Base-by-base conservation (phyloP, 768 basidiomycete genomes). In the Floccularia luteovirens region DNA sequence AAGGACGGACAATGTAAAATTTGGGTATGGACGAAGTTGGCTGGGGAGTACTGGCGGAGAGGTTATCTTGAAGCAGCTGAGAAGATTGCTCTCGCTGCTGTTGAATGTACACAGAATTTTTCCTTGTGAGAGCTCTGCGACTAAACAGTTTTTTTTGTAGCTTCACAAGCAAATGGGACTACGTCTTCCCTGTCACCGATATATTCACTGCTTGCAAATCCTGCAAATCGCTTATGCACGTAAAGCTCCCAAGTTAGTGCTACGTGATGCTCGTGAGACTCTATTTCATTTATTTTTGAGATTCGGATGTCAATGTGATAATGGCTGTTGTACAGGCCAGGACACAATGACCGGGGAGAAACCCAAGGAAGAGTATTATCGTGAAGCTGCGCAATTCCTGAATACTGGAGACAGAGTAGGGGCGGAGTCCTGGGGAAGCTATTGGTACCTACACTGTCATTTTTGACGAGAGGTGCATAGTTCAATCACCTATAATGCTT, bases 21-120 rank as follows among this genome's bases (percentile, higher is more conserved):
- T 13, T 77, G 74, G 55, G 75, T 83, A 8, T 93, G 89, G 89
- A 79, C 85, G 1, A 79, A 77, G 45, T 69, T 93, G 16, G 90
- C 90, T 6, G 79, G 78, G 12, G 91, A 93, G 61, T 93, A 94
- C 52, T 90, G 90, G 85, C 66, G 84, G 45, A 73, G 79, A 48
- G 86, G 84, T 0, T 74, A 79, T 47, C 62, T 86, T 36, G 75
- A 79, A 19, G 81, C 77, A 5, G 90, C 90, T 10, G 83, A 91
- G 58, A 76, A 74, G 48, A 82, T 93, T 35, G 79, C 82, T 21
- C 60, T 65, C 23, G 68, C 74, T 36, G 91, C 81, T 12, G 65
- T 79, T 27, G 75, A 79, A 48, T 72, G 86, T 86, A 53, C 45
- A 78, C 64, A 33, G 43, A 31, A 35, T 34, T 16, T 24, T 32